Evolutionary conservation across 768 basidiomycete species (phyloP).

Genomic region (Russula dissimulans): DNA sequence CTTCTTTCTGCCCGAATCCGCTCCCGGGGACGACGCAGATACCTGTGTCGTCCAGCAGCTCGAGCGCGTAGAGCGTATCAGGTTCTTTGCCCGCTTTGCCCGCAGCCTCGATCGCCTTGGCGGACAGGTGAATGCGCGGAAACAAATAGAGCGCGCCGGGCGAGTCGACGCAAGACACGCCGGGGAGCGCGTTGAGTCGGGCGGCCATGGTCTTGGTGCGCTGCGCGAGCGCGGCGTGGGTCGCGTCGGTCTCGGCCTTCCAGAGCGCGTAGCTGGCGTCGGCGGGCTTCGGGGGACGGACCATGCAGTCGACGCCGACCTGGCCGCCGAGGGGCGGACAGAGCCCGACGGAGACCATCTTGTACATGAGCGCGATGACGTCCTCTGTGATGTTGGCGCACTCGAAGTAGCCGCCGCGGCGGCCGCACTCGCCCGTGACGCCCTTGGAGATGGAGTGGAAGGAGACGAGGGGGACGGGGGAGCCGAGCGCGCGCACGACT

Average conservation of each 20-base stretch:
- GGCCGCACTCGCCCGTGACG: slow-evolving; percentile 90
- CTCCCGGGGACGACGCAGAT: slow-evolving; percentile 92
- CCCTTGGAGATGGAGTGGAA: slow-evolving; percentile 99
- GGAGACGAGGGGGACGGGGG: slow-evolving; percentile 77
- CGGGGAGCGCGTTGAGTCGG: slow-evolving; percentile 73
- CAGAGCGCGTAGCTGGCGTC: slow-evolving; percentile 69
- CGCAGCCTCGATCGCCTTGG: slow-evolving; percentile 67
- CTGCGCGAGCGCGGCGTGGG: slow-evolving; percentile 61
- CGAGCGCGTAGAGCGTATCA: slow-evolving; percentile 83
- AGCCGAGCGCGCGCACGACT: slow-evolving; percentile 55
- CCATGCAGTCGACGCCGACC: slow-evolving; percentile 89
- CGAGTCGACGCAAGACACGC: slow-evolving; percentile 84
- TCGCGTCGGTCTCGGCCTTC: slow-evolving; percentile 75
- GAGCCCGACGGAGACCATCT: slow-evolving; percentile 86
- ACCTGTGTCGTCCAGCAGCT: slow-evolving; percentile 77
- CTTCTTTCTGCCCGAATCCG: slow-evolving; percentile 90
- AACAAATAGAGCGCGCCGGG: slow-evolving; percentile 93
- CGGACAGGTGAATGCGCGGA: slow-evolving; percentile 70
- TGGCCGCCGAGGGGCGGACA: slow-evolving; percentile 89
- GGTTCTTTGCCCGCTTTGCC: slow-evolving; percentile 63
- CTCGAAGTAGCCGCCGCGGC: slow-evolving; percentile 97
- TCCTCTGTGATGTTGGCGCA: slow-evolving; percentile 72
- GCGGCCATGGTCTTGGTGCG: slow-evolving; percentile 67
- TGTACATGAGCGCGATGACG: slow-evolving; percentile 83
- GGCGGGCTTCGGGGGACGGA: slow-evolving; percentile 77